A percentile compares a stretch with the other conserved stretches of the same genome.
Evolutionary conservation across 305 asterid species (phyloP).

Genomic region (Fraxinus latifolia): DNA sequence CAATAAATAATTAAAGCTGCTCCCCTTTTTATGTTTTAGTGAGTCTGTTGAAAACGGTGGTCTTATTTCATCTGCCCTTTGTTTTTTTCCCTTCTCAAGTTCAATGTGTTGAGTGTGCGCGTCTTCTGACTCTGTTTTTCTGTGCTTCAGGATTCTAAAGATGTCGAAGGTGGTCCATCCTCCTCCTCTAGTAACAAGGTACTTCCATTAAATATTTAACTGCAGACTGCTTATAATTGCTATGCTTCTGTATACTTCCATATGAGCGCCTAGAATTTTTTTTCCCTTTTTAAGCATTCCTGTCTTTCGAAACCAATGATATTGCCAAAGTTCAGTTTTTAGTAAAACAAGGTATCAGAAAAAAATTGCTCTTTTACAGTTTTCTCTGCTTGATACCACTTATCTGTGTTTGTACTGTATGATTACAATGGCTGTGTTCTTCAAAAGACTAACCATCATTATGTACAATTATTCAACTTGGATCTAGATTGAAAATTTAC

Average conservation of each 20-base stretch:
- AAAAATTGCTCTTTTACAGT: background rate
- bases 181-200: slow-evolving; percentile 53
- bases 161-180: slow-evolving; percentile 38
- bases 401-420: background rate
- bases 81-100: background rate
- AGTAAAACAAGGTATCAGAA: background rate
- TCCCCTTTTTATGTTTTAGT: background rate
- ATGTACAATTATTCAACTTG: background rate
- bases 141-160: slow-evolving; percentile 47
- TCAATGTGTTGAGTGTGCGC: background rate
- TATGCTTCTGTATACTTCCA: background rate
- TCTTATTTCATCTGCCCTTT: slow-evolving; percentile 12
- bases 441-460: background rate
- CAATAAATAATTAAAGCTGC: slow-evolving; percentile 8
- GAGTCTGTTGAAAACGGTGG: background rate
- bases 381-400: background rate
- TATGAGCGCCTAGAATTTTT: background rate
- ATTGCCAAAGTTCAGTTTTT: background rate
- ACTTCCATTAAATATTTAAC: slow-evolving; percentile 12
- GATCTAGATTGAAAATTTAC: background rate
- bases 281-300: background rate
- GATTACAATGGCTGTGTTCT: background rate
- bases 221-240: background rate
- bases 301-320: background rate
- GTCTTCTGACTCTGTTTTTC: slow-evolving; percentile 12